Percentiles rank a stretch among this genome's conserved stretches.
phyloP scores from a whole-genome alignment of 441 rosid species.

The Brassica hybrid region DNA sequence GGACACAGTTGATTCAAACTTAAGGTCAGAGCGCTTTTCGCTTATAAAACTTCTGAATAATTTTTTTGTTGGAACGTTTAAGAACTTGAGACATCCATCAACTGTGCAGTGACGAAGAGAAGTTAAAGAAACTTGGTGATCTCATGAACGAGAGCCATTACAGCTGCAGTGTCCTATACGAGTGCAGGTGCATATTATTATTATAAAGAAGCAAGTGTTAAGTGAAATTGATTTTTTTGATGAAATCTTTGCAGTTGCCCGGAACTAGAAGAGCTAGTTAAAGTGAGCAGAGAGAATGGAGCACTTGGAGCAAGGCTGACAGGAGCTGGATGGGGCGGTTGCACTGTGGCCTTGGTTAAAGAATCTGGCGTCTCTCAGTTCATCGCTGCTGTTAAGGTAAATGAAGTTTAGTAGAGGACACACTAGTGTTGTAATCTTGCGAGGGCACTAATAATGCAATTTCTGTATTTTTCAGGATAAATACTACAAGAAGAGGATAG shows the following conservation, averaged over 20 bases:
- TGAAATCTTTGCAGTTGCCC: conserved; percentile 64
- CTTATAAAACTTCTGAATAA: background rate
- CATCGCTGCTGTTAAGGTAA: conserved; percentile 81
- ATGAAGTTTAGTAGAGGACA: background rate
- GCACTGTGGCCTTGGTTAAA: conserved; percentile 89
- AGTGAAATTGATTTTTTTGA: background rate
- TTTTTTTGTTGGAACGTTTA: background rate
- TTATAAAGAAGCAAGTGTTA: background rate
- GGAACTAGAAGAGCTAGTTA: conserved; percentile 93
- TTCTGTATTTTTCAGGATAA: conserved; percentile 58
- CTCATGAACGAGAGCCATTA: conserved; percentile 90
- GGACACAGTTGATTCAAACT: conserved; percentile 70
- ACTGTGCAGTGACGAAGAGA: conserved; percentile 75
- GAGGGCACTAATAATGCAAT: background rate
- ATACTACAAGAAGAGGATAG: conserved; percentile 79
- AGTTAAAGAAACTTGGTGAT: conserved; percentile 76
- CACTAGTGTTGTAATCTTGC: background rate
- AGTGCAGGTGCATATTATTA: conserved; percentile 74
- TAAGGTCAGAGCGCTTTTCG: conserved; percentile 51
- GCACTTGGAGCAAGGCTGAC: conserved; percentile 99
- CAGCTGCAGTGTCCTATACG: conserved; percentile 90
- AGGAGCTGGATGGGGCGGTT: conserved; percentile 99
- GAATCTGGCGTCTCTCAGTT: conserved; percentile 81
- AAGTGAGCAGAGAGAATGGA: conserved; percentile 60
- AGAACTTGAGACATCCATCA: background rate